phyloP scores from a whole-genome alignment of 352 stramenopile genomes.

The Globisporangium barbulae region DNA sequence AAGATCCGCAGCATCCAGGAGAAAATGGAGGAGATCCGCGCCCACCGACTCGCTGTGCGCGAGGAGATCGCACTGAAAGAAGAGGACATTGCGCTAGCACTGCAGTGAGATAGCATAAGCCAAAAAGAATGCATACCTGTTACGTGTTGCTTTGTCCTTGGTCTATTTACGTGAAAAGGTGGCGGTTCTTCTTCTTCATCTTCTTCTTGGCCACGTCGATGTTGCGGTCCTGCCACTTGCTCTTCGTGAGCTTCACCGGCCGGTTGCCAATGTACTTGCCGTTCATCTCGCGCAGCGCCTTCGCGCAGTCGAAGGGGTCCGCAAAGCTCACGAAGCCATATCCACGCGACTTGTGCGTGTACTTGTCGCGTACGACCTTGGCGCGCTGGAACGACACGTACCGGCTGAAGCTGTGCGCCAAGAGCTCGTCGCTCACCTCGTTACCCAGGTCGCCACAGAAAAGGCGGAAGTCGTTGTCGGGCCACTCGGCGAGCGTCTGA shows the following conservation, averaged over 20 bases:
- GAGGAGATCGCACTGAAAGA: slow-evolving; percentile 60
- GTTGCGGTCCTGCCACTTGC: slow-evolving; percentile 94
- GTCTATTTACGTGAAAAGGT: slow-evolving; percentile 49
- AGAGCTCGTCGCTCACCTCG: slow-evolving; percentile 89
- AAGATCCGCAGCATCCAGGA: slow-evolving; percentile 60
- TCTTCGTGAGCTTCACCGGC: slow-evolving; percentile 94
- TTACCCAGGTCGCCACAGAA: slow-evolving; percentile 95
- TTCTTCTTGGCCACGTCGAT: slow-evolving; percentile 90
- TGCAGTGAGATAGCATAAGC: slow-evolving; percentile 20
- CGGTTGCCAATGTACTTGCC: slow-evolving; percentile 94
- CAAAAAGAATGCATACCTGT: not conserved
- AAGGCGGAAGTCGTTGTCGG: slow-evolving; percentile 95
- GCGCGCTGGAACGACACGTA: slow-evolving; percentile 79
- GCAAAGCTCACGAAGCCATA: slow-evolving; percentile 96
- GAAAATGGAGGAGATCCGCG: slow-evolving; percentile 50
- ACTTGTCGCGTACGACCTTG: slow-evolving; percentile 81
- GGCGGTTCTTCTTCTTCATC: slow-evolving; percentile 77
- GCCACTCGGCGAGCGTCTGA: slow-evolving; percentile 91
- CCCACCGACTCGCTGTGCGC: slow-evolving; percentile 42
- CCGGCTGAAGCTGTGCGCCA: slow-evolving; percentile 69
- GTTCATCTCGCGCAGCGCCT: slow-evolving; percentile 95
- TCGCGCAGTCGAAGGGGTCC: slow-evolving; percentile 93
- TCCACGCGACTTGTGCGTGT: slow-evolving; percentile 87
- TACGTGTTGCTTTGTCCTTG: not conserved
- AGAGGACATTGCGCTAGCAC: slow-evolving; percentile 53